These are phyloP conservation scores for Populus trichocarpa DNA, from an alignment of 441 rosid genomes.

Conservation along the genomic window DNA sequence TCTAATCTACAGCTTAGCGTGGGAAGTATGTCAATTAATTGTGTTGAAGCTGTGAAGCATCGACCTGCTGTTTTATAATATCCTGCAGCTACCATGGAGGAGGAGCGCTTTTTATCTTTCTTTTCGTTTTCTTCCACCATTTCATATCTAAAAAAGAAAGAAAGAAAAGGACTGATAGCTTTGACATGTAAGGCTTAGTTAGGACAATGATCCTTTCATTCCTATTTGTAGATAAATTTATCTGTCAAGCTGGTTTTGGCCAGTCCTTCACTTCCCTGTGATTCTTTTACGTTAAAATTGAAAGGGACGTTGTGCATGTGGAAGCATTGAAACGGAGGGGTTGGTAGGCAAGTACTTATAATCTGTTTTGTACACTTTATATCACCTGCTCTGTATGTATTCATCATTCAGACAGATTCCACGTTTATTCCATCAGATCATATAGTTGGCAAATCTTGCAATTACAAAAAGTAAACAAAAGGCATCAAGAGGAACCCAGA, in stretches of 20 bases:
- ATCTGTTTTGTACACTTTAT: not conserved
- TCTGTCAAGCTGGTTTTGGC: not conserved
- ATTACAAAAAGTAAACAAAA: not conserved
- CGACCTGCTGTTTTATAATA: too few species aligned
- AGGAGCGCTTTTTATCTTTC: too few species aligned
- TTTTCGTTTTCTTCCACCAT: too few species aligned
- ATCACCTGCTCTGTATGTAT: not conserved
- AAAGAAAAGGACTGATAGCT: too few species aligned
- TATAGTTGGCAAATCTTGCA: not conserved
- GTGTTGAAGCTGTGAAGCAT: too few species aligned
- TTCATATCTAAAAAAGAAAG: too few species aligned
- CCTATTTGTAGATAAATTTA: not conserved
- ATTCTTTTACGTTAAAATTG: not conserved
- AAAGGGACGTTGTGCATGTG: not conserved
- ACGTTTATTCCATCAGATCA: not conserved
- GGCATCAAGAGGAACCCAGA: not conserved
- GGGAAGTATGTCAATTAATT: too few species aligned
- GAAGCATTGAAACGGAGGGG: conserved; percentile 4
- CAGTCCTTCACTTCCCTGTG: not conserved
- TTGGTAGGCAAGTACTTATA: not conserved
- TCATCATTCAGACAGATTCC: not conserved
- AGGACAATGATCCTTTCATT: not conserved
- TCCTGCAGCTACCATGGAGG: too few species aligned
- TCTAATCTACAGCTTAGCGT: too few species aligned
- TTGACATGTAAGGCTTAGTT: not conserved